phyloP scores from a whole-genome alignment of 2,329 filamentous ascomycete genomes.

The Trichoderma lentiforme region DNA sequence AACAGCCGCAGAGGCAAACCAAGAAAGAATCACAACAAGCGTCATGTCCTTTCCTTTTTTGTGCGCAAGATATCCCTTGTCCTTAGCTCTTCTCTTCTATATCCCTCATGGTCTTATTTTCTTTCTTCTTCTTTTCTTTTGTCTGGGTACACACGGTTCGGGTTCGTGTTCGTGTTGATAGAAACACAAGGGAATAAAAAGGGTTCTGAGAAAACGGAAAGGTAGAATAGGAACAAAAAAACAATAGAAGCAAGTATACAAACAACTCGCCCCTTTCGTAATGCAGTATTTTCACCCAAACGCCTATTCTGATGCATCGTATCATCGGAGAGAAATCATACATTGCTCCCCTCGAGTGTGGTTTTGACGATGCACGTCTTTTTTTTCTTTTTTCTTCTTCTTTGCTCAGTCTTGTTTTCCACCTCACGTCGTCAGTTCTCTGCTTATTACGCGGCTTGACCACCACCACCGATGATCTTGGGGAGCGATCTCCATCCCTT shows the following conservation, averaged over 20 bases:
- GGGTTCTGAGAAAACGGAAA: background rate
- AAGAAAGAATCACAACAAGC: background rate
- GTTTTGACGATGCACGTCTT: slow-evolving; percentile 4
- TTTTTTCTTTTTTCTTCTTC: background rate
- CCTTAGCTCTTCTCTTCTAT: background rate
- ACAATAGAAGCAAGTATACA: slow-evolving; percentile 17
- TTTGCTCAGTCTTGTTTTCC: background rate
- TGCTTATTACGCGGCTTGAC: slow-evolving; percentile 16
- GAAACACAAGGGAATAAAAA: background rate
- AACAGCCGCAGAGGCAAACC: background rate
- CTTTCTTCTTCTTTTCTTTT: background rate
- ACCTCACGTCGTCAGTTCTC: background rate
- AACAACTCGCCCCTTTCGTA: slow-evolving; percentile 15
- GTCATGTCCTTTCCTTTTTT: background rate
- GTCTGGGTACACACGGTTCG: background rate
- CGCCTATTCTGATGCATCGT: slow-evolving; percentile 22
- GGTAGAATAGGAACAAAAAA: background rate
- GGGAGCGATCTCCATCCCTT: slow-evolving; percentile 54
- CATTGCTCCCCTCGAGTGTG: background rate
- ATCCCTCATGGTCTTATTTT: background rate
- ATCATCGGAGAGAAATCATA: slow-evolving; percentile 18
- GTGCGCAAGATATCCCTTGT: background rate
- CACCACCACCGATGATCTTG: slow-evolving; percentile 44
- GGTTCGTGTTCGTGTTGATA: slow-evolving; percentile 2
- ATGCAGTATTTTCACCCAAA: slow-evolving; percentile 18